phyloP scores from a whole-genome alignment of 192 early-diverging fungal species.

The Helicostylum pulchrum region DNA sequence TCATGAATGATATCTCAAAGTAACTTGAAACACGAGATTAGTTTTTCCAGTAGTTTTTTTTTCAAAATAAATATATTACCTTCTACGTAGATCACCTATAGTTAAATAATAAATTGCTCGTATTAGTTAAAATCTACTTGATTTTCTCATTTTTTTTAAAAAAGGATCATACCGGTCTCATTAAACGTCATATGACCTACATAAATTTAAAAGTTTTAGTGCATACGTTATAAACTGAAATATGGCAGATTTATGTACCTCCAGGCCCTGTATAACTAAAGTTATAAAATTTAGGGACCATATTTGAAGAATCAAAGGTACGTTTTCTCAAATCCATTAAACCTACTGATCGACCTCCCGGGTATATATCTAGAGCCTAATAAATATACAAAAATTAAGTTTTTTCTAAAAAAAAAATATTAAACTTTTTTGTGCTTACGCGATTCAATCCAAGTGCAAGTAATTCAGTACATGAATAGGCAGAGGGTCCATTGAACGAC shows the following conservation, averaged over 20 bases:
- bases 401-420: not conserved
- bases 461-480: slow-evolving; percentile 28
- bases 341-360: slow-evolving; percentile 24
- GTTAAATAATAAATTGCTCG: no score
- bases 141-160: no score
- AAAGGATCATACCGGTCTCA: slow-evolving; percentile 11
- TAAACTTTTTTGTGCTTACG: slow-evolving; percentile 4
- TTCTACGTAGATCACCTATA: no score
- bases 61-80: no score
- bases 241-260: slow-evolving; percentile 14
- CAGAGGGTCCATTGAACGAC: slow-evolving; percentile 25
- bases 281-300: slow-evolving; percentile 38
- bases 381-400: not conserved
- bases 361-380: slow-evolving; percentile 24
- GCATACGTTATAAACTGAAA: not conserved
- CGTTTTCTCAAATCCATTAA: not conserved
- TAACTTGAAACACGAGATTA: slow-evolving; percentile 11
- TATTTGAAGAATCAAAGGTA: slow-evolving; percentile 28
- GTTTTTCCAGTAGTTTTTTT: no score
- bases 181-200: slow-evolving; percentile 26
- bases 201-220: not conserved
- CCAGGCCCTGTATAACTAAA: slow-evolving; percentile 44
- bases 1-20: slow-evolving; percentile 39
- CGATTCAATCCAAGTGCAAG: slow-evolving; percentile 26
- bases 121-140: no score